Evolutionary conservation across 2,329 filamentous ascomycete genomes (phyloP).

Genomic region (Xylaria sp.): DNA sequence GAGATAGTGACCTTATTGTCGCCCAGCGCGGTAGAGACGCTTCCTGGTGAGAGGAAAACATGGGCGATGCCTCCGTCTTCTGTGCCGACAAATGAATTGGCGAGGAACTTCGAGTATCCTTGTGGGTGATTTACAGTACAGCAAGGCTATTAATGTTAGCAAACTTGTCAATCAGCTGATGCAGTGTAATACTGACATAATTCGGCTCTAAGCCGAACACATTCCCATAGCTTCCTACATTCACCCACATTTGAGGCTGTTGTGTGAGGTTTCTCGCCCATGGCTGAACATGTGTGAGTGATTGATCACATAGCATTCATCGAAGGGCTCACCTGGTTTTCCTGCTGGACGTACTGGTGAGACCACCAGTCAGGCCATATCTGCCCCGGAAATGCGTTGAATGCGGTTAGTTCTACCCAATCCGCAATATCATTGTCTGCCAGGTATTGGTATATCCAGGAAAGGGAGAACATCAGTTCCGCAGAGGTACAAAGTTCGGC

Average conservation of each 20-base stretch:
- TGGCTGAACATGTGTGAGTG: slow-evolving; percentile 48
- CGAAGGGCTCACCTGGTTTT: slow-evolving; percentile 57
- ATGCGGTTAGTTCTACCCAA: slow-evolving; percentile 60
- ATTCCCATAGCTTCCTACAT: slow-evolving; percentile 57
- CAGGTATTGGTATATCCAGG: slow-evolving; percentile 47
- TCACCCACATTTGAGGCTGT: slow-evolving; percentile 53
- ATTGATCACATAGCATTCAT: background rate
- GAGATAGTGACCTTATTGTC: slow-evolving; percentile 55
- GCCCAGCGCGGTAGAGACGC: slow-evolving; percentile 53
- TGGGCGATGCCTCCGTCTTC: slow-evolving; percentile 63
- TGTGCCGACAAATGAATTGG: slow-evolving; percentile 59
- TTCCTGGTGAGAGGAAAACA: slow-evolving; percentile 60
- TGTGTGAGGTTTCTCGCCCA: slow-evolving; percentile 56
- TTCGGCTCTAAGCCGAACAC: slow-evolving; percentile 65
- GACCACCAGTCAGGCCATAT: slow-evolving; percentile 65
- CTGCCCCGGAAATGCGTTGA: slow-evolving; percentile 63
- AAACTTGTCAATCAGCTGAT: background rate
- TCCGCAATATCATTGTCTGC: slow-evolving; percentile 56
- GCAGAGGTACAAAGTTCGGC: slow-evolving; percentile 50
- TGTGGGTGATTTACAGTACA: slow-evolving; percentile 69
- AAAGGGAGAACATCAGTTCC: slow-evolving; percentile 48
- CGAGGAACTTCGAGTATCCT: slow-evolving; percentile 65
- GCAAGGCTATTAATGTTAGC: slow-evolving; percentile 53
- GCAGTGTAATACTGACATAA: slow-evolving; percentile 48
- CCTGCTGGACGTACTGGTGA: slow-evolving; percentile 65